Percentiles rank a stretch among this genome's conserved stretches.
phyloP scores from a whole-genome alignment of 2,329 filamentous ascomycete genomes.

The Lomentospora prolificans region DNA sequence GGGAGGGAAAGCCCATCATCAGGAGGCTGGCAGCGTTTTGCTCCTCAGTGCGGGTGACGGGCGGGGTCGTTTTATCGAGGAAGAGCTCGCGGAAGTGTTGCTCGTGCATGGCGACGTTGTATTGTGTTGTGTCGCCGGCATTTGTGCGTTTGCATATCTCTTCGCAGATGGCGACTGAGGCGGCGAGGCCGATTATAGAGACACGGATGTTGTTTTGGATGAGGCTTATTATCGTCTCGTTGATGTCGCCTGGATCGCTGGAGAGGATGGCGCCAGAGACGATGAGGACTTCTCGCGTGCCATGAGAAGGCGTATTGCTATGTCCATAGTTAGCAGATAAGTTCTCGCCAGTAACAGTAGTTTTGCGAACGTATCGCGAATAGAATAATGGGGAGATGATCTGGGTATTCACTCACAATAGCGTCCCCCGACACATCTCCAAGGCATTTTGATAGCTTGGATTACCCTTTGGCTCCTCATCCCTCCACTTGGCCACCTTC shows the following conservation, averaged over 20 bases:
- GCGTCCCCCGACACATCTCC: constrained; percentile 82
- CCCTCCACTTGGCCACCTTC: constrained; percentile 57
- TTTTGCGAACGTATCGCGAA: too few species aligned
- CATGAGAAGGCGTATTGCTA: constrained; percentile 83
- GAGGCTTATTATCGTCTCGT: constrained; percentile 73
- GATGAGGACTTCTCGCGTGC: constrained; percentile 85
- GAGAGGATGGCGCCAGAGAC: constrained; percentile 86
- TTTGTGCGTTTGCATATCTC: constrained; percentile 88
- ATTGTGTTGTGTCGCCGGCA: constrained; percentile 62
- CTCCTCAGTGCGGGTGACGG: constrained; percentile 60
- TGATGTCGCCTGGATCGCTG: constrained; percentile 89
- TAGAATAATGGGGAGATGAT: too few species aligned
- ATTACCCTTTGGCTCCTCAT: constrained; percentile 60
- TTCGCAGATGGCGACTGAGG: constrained; percentile 83
- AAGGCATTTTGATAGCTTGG: constrained; percentile 88
- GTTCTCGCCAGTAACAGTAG: background rate
- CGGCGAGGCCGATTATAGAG: constrained; percentile 79
- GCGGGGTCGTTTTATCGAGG: constrained; percentile 79
- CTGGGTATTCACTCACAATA: constrained; percentile 65
- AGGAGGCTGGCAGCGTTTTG: constrained; percentile 57
- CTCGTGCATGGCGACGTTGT: constrained; percentile 72
- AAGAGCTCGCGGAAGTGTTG: constrained; percentile 79
- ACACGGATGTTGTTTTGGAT: constrained; percentile 78
- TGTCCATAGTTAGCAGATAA: constrained; percentile 11
- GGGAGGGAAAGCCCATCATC: constrained; percentile 97